Evolutionary conservation across 768 basidiomycete species (phyloP), one percentile per base, ranked within the genome.

Genomic region (Coprinopsis marcescibilis): DNA sequence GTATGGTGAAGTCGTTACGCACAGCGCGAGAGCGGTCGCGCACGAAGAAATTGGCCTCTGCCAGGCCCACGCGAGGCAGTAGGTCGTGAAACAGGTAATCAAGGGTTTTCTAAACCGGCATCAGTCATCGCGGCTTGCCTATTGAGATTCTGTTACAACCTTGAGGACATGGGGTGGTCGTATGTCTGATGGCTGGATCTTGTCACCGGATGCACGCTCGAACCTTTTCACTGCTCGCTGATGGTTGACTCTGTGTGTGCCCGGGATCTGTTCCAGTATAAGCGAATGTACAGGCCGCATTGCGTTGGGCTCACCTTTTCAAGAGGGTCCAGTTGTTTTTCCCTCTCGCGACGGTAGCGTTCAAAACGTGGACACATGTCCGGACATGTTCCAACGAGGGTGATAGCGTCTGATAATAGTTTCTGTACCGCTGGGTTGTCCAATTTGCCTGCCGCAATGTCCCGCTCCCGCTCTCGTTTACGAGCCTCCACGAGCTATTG

Each of bases 361-460:
- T 98, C 95, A 58, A 90, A 96, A 33, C 86, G 80, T 2, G 94
- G 93, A 60, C 94, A 97, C 92, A 97, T 96, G 50, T 89, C 85
- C 68, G 74, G 66, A 58, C 95, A 98, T 1, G 91, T 94, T 19
- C 94, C 94, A 12, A 89, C 79, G 61, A 97, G 84, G n/a, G 84
- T 85, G 46, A 94, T 92, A 14, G 94, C 93, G 53, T 95, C 84
- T 55, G 89, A 89, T 2, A 96, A 73, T 12, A 84, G 75, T 59
- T 85, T 85, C 2, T 85, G 81, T 8, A 83, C 82, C 33, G 76
- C 59, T 0, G 92, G 93, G 58, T 91, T 90, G 52, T 89, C 86
- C 78, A 96, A 92, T 58, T 87, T 83, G 4, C 91, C 90, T 27
- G 84, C 79, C 0, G 81, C 73, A 45, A 96, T 92, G 13, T 85